phyloP scores from a whole-genome alignment of 495 filamentous ascomycete species.

The Aspergillus ostianus region DNA sequence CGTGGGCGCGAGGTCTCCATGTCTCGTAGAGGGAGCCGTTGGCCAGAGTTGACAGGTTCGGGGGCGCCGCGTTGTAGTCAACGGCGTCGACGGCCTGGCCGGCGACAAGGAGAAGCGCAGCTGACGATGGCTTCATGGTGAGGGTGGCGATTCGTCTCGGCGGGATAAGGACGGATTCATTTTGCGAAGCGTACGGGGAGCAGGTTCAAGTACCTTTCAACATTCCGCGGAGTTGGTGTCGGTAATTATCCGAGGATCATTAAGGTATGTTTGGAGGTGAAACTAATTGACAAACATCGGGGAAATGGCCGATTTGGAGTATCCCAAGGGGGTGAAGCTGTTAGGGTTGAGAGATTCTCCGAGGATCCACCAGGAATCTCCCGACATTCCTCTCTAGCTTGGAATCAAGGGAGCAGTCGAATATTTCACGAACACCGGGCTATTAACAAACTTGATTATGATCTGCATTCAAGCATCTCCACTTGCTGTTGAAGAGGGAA shows the following conservation, averaged over 20 bases:
- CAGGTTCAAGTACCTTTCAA: background rate
- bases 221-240: background rate
- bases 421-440: background rate
- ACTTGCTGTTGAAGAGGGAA: background rate
- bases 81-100: slow-evolving; percentile 7
- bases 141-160: background rate
- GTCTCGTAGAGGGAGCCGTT: slow-evolving; percentile 19
- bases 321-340: background rate
- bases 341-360: background rate
- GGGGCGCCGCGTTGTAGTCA: slow-evolving; percentile 20
- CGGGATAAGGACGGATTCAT: background rate
- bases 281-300: background rate
- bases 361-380: background rate
- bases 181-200: background rate
- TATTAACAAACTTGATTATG: background rate
- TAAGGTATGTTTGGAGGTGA: background rate
- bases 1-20: slow-evolving; percentile 23
- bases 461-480: background rate
- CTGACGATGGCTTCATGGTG: slow-evolving; percentile 11
- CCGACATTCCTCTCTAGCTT: background rate
- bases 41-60: slow-evolving; percentile 19
- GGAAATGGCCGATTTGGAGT: background rate
- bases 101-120: slow-evolving; percentile 4
- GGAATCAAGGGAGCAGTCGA: background rate
- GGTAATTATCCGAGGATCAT: background rate